Conservation (phyloP, 148 eudicot species). For the Rhododendron ovatum region DNA sequence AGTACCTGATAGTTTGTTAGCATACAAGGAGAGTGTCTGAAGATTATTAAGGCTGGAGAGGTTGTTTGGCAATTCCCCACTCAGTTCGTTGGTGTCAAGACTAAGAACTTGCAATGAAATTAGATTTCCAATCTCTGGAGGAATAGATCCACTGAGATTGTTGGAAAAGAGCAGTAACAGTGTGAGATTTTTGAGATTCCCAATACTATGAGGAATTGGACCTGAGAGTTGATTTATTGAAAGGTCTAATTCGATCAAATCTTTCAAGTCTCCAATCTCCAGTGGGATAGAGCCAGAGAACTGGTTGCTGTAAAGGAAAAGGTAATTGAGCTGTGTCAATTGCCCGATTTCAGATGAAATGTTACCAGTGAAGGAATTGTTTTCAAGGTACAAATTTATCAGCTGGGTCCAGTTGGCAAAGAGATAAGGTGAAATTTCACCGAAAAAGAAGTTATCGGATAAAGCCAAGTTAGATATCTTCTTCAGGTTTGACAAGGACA, state of each 20-base stretch:
- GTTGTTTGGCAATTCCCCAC: constrained; percentile 57
- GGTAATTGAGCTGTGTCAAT: constrained; percentile 36
- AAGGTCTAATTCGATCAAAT: constrained; percentile 33
- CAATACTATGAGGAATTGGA: constrained; percentile 43
- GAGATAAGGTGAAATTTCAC: constrained; percentile 42
- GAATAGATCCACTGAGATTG: constrained; percentile 69
- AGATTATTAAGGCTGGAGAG: constrained; percentile 49
- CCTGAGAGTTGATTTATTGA: constrained; percentile 49
- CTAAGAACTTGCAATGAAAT: constrained; percentile 33
- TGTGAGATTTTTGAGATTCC: constrained; percentile 41
- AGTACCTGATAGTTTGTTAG: constrained; percentile 50
- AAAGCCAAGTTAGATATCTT: constrained; percentile 39
- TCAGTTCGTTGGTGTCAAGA: constrained; percentile 49
- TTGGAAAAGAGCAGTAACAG: constrained; percentile 52
- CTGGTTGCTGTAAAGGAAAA: constrained; percentile 40
- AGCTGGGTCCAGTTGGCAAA: constrained; percentile 56
- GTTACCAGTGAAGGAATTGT: constrained; percentile 46
- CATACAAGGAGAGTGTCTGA: constrained; percentile 31
- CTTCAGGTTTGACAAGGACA: constrained; percentile 49
- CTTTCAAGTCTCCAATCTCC: constrained; percentile 39
- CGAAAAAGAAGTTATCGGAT: constrained; percentile 45
- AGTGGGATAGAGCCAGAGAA: constrained; percentile 51
- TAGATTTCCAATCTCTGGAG: constrained; percentile 60
- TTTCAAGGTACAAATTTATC: constrained; percentile 45
- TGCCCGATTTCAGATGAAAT: constrained; percentile 42